Conservation (phyloP, 208 protist genomes). For the Spongospora subterranea region DNA sequence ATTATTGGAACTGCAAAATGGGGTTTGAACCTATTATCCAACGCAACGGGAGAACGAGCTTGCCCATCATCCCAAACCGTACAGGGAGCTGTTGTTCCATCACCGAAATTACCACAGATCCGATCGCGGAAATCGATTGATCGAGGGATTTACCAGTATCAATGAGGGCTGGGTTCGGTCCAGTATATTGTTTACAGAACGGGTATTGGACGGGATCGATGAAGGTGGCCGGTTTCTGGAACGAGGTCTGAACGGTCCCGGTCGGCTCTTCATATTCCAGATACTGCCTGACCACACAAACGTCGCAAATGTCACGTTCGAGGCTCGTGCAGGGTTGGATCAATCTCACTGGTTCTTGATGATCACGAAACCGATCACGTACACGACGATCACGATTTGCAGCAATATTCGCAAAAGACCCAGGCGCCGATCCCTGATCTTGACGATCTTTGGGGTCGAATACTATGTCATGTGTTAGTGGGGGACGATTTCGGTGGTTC, state of each 20-base stretch:
- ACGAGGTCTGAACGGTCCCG: background rate
- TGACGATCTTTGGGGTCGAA: background rate
- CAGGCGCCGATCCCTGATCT: background rate
- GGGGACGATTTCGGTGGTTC: background rate
- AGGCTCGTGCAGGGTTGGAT: background rate
- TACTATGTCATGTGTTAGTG: background rate
- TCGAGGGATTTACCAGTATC: background rate
- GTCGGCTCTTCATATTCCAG: background rate
- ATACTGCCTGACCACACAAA: background rate
- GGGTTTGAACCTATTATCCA: background rate
- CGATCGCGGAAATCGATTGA: background rate
- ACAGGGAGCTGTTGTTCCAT: background rate
- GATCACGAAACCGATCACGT: slow-evolving; percentile 5
- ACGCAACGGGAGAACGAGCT: background rate
- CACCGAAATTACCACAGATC: too few species aligned
- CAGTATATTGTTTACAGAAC: background rate
- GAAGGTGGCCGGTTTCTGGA: background rate
- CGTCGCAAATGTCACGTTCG: background rate
- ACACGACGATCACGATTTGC: background rate
- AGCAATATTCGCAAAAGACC: background rate
- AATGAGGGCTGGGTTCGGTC: background rate
- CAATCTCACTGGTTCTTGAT: background rate
- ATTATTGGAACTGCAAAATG: background rate
- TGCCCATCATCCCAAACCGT: background rate
- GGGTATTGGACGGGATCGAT: background rate